A percentile compares a stretch with the other conserved stretches of the same genome.
Conservation (phyloP, 169 alveolate genomes). For the Theileria sp. region DNA sequence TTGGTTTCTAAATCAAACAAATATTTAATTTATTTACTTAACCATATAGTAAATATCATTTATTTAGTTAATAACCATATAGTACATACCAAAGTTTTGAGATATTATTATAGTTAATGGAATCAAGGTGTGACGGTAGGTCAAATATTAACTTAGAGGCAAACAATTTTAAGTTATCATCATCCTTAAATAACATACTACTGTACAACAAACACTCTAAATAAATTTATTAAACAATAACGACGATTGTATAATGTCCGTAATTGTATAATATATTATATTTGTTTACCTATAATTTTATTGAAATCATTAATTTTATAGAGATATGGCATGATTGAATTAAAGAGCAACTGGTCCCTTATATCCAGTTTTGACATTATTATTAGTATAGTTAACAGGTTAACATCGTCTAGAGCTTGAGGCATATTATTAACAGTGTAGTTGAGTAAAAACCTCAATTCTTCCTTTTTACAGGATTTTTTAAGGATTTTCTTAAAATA, state of each 20-base stretch:
- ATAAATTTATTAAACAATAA: neutral
- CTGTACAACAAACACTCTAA: slow-evolving; percentile 5
- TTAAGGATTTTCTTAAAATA: slow-evolving; percentile 19
- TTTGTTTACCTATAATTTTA: slow-evolving; percentile 30
- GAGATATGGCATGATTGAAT: slow-evolving; percentile 29
- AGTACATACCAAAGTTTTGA: neutral
- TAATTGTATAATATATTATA: neutral
- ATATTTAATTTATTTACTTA: too few species aligned
- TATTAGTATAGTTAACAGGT: slow-evolving; percentile 23
- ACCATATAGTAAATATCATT: too few species aligned
- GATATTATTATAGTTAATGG: neutral
- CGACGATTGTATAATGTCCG: neutral
- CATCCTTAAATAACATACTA: neutral
- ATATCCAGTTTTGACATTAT: slow-evolving; percentile 37
- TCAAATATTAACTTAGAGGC: slow-evolving; percentile 2
- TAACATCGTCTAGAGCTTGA: slow-evolving; percentile 53
- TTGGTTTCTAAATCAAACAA: neutral
- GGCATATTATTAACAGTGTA: slow-evolving; percentile 29
- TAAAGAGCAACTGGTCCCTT: slow-evolving; percentile 12
- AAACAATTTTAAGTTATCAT: neutral
- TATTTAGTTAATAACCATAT: too few species aligned
- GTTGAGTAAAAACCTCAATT: slow-evolving; percentile 28
- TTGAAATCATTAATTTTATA: slow-evolving; percentile 32
- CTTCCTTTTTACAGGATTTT: slow-evolving; percentile 2
- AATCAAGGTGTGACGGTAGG: slow-evolving; percentile 1